Percentiles rank a stretch among this genome's conserved stretches.
Evolutionary conservation across 179 eudicot species (phyloP).

Genomic region (Spinacia oleracea): DNA sequence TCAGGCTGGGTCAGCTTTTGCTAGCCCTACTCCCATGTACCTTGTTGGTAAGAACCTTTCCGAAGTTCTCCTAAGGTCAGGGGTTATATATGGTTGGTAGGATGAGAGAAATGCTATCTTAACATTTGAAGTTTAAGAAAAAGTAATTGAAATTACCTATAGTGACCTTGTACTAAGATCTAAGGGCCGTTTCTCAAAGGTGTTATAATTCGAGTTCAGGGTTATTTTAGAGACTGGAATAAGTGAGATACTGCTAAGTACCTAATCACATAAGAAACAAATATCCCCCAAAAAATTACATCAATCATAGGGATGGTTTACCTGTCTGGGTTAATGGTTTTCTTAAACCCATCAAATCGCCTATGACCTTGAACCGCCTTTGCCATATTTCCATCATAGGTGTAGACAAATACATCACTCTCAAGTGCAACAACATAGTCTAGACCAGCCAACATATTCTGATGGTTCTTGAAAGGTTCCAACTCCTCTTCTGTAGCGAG

Average conservation of each 20-base stretch:
- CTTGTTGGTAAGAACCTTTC: too few relatives aligned
- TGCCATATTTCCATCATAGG: constrained; percentile 99
- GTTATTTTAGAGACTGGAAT: not conserved
- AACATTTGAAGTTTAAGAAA: not conserved
- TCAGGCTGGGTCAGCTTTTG: too few relatives aligned
- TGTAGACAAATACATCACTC: constrained; percentile 87
- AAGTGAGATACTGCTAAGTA: not conserved
- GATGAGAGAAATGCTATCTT: too few relatives aligned
- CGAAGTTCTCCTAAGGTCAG: too few relatives aligned
- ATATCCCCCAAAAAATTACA: not conserved
- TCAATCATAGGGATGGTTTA: too few relatives aligned
- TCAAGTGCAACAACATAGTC: constrained; percentile 92
- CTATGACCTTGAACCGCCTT: constrained; percentile 98
- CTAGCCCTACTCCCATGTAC: too few relatives aligned
- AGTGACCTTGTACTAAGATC: too few relatives aligned
- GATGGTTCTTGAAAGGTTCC: constrained; percentile 77
- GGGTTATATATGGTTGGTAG: too few relatives aligned
- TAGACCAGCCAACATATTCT: constrained; percentile 96
- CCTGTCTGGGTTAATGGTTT: constrained; percentile 92
- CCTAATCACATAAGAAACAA: too few relatives aligned
- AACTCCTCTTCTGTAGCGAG: constrained; percentile 74
- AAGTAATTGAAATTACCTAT: not conserved
- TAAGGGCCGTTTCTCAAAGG: not conserved
- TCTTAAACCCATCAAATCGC: constrained; percentile 88
- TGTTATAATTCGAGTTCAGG: too few relatives aligned